phyloP scores from a whole-genome alignment of 768 basidiomycete genomes.

The Leccinum boreale region DNA sequence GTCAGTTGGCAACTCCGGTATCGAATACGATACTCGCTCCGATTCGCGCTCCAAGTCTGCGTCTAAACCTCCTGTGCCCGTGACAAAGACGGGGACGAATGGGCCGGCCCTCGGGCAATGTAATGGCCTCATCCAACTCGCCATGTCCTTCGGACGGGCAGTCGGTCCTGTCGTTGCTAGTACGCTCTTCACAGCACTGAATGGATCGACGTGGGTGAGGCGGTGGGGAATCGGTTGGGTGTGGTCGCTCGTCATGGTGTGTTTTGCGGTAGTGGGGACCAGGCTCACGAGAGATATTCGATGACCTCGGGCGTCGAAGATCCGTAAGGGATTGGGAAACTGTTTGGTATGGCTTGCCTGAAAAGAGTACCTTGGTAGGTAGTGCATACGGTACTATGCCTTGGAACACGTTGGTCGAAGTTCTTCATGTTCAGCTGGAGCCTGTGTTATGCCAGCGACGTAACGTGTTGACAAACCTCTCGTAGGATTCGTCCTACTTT shows the following conservation, averaged over 20 bases:
- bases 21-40: neutral
- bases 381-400: neutral
- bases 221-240: conserved; percentile 5
- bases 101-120: neutral
- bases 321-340: neutral
- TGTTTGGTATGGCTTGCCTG: neutral
- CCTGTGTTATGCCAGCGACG: neutral
- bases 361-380: neutral
- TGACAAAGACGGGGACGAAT: neutral
- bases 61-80: neutral
- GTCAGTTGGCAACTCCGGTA: neutral
- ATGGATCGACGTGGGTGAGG: conserved; percentile 10
- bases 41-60: neutral
- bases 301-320: neutral
- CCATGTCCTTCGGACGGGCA: conserved; percentile 53
- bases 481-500: neutral
- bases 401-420: too few species aligned
- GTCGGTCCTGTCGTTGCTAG: conserved; percentile 54
- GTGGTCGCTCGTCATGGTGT: conserved; percentile 17
- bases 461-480: neutral
- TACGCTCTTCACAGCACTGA: conserved; percentile 16
- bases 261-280: conserved; percentile 9
- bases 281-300: conserved; percentile 2
- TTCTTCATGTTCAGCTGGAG: too few species aligned
- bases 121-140: conserved; percentile 58